Conservation (phyloP, 805 yeast genomes). For the Yamadazyma insecticola region DNA sequence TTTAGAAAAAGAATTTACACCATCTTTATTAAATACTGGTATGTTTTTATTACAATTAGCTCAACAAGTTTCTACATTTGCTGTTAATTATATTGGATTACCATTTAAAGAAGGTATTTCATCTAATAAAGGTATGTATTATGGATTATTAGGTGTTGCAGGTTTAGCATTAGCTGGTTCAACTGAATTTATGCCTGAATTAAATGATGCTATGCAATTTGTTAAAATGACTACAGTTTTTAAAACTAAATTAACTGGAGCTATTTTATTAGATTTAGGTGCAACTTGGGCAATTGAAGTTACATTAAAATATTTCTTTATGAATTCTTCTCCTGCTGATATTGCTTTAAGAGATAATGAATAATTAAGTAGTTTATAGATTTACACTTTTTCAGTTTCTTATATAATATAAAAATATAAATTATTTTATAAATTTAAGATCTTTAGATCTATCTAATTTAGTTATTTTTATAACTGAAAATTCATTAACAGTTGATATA, state of each 20-base stretch:
- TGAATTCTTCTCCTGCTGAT: constrained; percentile 90
- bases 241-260: constrained; percentile 69
- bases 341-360: constrained; percentile 54
- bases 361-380: no score
- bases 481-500: constrained; percentile 17
- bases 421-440: constrained; percentile 12
- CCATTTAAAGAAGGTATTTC: constrained; percentile 90
- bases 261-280: constrained; percentile 72
- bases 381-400: no score
- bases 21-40: constrained; percentile 92
- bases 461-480: constrained; percentile 22
- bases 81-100: constrained; percentile 94
- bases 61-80: constrained; percentile 96
- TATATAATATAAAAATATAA: no score
- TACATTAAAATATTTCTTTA: constrained; percentile 76
- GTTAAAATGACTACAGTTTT: constrained; percentile 77
- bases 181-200: constrained; percentile 90
- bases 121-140: constrained; percentile 95
- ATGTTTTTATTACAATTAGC: constrained; percentile 91
- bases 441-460: constrained; percentile 25
- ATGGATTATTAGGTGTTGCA: constrained; percentile 88
- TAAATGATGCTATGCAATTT: constrained; percentile 86
- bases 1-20: constrained; percentile 80
- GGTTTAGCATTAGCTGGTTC: constrained; percentile 86
- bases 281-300: constrained; percentile 75